phyloP scores from a whole-genome alignment of 2,329 filamentous ascomycete genomes.

The Fusarium nisikadoi region DNA sequence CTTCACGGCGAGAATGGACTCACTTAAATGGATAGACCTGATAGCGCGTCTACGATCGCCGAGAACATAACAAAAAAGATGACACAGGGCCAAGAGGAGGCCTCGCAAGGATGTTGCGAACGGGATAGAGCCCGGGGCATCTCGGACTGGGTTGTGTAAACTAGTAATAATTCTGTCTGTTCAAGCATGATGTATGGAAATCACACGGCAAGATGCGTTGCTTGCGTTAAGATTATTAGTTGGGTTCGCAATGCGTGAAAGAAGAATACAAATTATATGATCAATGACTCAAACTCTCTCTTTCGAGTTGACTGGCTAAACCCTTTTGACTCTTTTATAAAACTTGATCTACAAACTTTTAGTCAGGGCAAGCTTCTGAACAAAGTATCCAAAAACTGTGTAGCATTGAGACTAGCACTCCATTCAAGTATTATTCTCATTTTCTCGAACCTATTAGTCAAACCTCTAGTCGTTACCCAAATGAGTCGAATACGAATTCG shows the following conservation, averaged over 20 bases:
- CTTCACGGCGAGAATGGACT: constrained; percentile 25
- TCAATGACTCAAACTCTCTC: background rate
- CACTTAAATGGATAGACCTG: constrained; percentile 29
- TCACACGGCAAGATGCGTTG: constrained; percentile 24
- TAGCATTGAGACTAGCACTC: background rate
- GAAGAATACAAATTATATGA: background rate
- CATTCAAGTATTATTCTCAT: background rate
- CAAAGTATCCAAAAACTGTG: background rate
- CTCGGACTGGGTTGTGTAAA: constrained; percentile 45
- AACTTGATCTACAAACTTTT: background rate
- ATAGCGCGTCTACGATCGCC: constrained; percentile 25
- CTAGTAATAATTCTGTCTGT: constrained; percentile 47
- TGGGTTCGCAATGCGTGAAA: background rate
- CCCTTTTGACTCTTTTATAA: background rate
- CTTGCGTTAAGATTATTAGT: constrained; percentile 10
- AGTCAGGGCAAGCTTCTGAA: background rate
- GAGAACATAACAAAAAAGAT: constrained; percentile 30
- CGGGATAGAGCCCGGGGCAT: constrained; percentile 39
- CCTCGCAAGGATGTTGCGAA: constrained; percentile 34
- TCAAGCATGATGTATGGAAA: constrained; percentile 46
- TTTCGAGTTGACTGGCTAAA: no score
- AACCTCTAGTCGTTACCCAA: background rate
- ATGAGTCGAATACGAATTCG: constrained; percentile 24
- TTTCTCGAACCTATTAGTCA: background rate
- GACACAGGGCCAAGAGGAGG: constrained; percentile 37